Percentiles rank a stretch among this genome's conserved stretches.
Conservation (phyloP, 2,329 filamentous ascomycete species). For the Phyllosticta citriasiana region DNA sequence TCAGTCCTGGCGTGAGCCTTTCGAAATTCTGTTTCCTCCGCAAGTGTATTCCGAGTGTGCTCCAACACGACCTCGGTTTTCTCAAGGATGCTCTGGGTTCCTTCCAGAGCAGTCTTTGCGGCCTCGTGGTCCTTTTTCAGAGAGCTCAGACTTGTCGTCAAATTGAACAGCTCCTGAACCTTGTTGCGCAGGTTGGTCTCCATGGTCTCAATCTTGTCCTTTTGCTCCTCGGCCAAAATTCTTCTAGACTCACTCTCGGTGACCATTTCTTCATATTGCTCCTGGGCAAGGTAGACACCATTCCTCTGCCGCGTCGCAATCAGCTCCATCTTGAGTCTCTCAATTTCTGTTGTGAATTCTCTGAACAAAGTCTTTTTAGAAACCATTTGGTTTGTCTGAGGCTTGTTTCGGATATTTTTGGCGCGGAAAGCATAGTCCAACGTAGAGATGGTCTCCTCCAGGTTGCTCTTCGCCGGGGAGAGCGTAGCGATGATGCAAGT, state of each 20-base stretch:
- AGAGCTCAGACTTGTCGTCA: slow-evolving; percentile 79
- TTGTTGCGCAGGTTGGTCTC: slow-evolving; percentile 88
- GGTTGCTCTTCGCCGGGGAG: slow-evolving; percentile 85
- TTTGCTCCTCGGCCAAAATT: slow-evolving; percentile 86
- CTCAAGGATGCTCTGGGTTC: slow-evolving; percentile 71
- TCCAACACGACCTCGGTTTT: slow-evolving; percentile 79
- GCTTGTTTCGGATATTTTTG: slow-evolving; percentile 98
- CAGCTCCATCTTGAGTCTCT: slow-evolving; percentile 86
- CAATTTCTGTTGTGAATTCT: slow-evolving; percentile 87
- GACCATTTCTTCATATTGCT: slow-evolving; percentile 82
- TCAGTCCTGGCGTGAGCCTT: slow-evolving; percentile 84
- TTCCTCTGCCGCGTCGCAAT: slow-evolving; percentile 89
- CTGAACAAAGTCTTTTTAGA: slow-evolving; percentile 86
- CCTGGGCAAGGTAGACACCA: slow-evolving; percentile 85
- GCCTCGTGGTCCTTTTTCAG: slow-evolving; percentile 84
- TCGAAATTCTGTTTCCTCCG: slow-evolving; percentile 68
- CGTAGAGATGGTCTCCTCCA: slow-evolving; percentile 97
- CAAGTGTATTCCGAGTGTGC: slow-evolving; percentile 64
- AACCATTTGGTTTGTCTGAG: slow-evolving; percentile 83
- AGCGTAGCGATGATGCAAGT: slow-evolving; percentile 98
- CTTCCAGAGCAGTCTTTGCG: slow-evolving; percentile 60
- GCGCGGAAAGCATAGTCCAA: slow-evolving; percentile 95
- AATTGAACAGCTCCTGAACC: slow-evolving; percentile 77
- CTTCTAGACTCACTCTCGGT: slow-evolving; percentile 84
- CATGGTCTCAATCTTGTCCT: slow-evolving; percentile 83